Conservation (phyloP, 306 rosid species). For the Trichosanthes cucumerina region DNA sequence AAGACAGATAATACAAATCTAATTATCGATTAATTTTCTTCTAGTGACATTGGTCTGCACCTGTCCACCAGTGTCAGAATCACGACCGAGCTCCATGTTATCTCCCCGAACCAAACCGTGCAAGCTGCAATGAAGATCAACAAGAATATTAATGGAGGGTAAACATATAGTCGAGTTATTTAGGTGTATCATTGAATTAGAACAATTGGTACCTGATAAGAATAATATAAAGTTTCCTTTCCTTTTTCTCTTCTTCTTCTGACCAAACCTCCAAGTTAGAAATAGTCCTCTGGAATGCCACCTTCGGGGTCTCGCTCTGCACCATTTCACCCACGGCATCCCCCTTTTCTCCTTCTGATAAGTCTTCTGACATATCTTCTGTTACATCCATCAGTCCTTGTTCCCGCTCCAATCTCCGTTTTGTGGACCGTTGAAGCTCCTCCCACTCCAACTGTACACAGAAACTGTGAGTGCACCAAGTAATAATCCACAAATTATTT, state of each 20-base stretch:
- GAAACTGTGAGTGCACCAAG: constrained; percentile 1
- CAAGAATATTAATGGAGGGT: background rate
- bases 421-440: constrained; percentile 44
- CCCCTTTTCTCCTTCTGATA: constrained; percentile 83
- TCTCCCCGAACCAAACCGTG: constrained; percentile 80
- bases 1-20: background rate
- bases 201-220: constrained; percentile 46
- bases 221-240: constrained; percentile 63
- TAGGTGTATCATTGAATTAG: background rate
- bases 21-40: background rate
- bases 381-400: constrained; percentile 69
- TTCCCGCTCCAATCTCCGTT: constrained; percentile 76
- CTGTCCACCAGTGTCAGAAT: constrained; percentile 98
- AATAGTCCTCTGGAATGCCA: constrained; percentile 31
- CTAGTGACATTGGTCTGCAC: constrained; percentile 18
- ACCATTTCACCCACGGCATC: constrained; percentile 38
- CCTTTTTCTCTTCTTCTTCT: constrained; percentile 79
- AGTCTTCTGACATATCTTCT: constrained; percentile 81
- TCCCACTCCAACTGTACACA: constrained; percentile 67
- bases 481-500: constrained; percentile 11
- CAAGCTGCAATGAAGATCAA: constrained; percentile 37
- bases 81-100: constrained; percentile 94
- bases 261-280: constrained; percentile 80
- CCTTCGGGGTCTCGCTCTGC: constrained; percentile 40
- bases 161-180: background rate